Evolutionary conservation across 352 stramenopile species (phyloP).

Genomic region (Phytophthora melonis): DNA sequence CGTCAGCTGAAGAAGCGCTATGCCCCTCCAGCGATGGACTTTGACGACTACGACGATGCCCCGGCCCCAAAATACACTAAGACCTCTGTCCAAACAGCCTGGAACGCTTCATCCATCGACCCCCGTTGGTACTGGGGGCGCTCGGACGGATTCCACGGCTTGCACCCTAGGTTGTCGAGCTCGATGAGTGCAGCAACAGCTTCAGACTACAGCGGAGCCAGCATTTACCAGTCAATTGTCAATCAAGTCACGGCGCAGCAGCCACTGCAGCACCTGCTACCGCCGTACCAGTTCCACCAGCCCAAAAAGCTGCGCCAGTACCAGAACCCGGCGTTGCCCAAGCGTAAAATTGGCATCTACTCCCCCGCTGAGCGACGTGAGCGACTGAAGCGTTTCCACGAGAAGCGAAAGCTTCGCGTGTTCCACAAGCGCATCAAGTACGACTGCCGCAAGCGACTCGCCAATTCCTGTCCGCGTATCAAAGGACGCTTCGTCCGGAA

Average conservation of each 20-base stretch:
- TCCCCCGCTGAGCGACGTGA: slow-evolving; percentile 56
- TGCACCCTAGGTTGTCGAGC: slow-evolving; percentile 22
- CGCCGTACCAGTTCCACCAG: slow-evolving; percentile 2
- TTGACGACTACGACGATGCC: slow-evolving; percentile 3
- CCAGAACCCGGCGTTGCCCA: background rate
- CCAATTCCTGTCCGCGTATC: slow-evolving; percentile 71
- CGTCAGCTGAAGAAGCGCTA: slow-evolving; percentile 18
- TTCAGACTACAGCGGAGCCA: slow-evolving; percentile 1
- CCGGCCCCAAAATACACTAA: slow-evolving; percentile 27
- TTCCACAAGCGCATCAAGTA: slow-evolving; percentile 83
- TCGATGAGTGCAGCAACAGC: background rate
- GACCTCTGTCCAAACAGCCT: slow-evolving; percentile 5
- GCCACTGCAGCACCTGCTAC: slow-evolving; percentile 4
- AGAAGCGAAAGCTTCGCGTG: slow-evolving; percentile 78
- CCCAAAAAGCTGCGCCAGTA: slow-evolving; percentile 4
- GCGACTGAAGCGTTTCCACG: slow-evolving; percentile 71
- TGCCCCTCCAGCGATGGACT: slow-evolving; percentile 19
- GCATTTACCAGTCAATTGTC: slow-evolving; percentile 7
- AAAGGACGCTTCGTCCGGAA: slow-evolving; percentile 78
- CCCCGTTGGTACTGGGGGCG: slow-evolving; percentile 17
- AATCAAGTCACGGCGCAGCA: slow-evolving; percentile 15
- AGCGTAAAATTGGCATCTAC: slow-evolving; percentile 73
- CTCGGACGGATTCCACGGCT: slow-evolving; percentile 30
- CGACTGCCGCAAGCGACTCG: slow-evolving; percentile 72
- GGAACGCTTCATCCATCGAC: slow-evolving; percentile 9